A percentile compares a stretch with the other conserved stretches of the same genome.
These are phyloP conservation scores for Xylaria cubensis DNA, from an alignment of 495 filamentous ascomycete species.

Conservation along the genomic window DNA sequence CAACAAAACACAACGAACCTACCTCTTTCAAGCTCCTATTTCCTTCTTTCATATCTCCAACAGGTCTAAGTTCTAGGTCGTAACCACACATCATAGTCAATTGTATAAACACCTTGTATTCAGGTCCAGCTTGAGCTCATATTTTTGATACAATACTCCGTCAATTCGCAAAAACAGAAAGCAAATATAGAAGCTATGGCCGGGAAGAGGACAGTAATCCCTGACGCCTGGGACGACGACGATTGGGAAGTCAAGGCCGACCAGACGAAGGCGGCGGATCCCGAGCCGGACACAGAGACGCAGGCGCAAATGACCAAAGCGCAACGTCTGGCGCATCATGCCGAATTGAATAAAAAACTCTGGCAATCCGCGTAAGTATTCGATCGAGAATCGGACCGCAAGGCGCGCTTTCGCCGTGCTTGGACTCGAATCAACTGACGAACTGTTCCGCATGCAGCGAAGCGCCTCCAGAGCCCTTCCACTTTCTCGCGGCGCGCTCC, in stretches of 20 bases:
- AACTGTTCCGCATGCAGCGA: conserved; percentile 32
- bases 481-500: conserved; percentile 72
- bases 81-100: not conserved
- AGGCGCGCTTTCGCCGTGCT: not conserved
- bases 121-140: not conserved
- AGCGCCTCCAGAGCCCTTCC: conserved; percentile 65
- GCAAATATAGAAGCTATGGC: conserved; percentile 52
- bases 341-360: conserved; percentile 78
- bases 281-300: conserved; percentile 54
- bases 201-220: conserved; percentile 57
- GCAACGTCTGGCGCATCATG: conserved; percentile 80
- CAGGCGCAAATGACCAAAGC: conserved; percentile 63
- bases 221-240: conserved; percentile 86
- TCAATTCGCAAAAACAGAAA: not conserved
- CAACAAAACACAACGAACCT: not conserved
- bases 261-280: conserved; percentile 34
- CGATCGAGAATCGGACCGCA: not conserved
- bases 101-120: not conserved
- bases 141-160: not conserved
- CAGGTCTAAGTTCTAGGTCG: not conserved
- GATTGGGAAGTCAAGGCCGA: conserved; percentile 86
- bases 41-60: not conserved
- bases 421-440: not conserved
- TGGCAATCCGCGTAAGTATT: conserved; percentile 84
- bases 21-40: not conserved